These are phyloP conservation scores for Entomortierella beljakovae DNA, from an alignment of 192 early-diverging fungal genomes.

Conservation along the genomic window DNA sequence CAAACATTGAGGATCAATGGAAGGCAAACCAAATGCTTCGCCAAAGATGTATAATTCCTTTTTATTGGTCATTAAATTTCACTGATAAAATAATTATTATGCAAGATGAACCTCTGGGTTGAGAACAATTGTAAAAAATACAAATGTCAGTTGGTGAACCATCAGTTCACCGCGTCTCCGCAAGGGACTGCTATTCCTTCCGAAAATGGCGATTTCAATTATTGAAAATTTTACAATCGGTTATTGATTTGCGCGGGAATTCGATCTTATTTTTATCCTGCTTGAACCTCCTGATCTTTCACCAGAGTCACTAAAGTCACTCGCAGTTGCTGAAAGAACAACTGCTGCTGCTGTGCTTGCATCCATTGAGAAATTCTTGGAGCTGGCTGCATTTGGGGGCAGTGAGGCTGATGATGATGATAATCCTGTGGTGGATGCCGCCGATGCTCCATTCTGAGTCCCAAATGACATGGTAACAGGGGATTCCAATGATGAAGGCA, in stretches of 20 bases:
- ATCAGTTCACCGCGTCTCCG: constrained; percentile 17
- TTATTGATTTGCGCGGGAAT: not conserved
- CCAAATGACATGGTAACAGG: not conserved
- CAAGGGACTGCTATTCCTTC: not conserved
- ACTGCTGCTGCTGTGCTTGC: constrained; percentile 1
- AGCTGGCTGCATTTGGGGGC: not conserved
- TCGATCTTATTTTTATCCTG: not conserved
- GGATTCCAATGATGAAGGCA: not conserved
- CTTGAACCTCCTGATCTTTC: constrained; percentile 3
- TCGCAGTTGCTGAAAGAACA: not conserved
- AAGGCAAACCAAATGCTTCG: constrained; percentile 66
- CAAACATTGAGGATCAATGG: constrained; percentile 81
- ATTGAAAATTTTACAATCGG: not conserved
- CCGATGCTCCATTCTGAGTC: not conserved
- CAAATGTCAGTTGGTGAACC: no score
- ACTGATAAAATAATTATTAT: not conserved
- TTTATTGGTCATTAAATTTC: constrained; percentile 9
- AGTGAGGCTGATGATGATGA: not conserved
- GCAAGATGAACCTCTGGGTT: not conserved
- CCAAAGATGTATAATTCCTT: constrained; percentile 80
- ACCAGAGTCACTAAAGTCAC: constrained; percentile 10
- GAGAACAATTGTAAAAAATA: no score
- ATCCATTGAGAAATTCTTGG: not conserved
- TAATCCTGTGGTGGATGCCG: not conserved
- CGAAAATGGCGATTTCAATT: not conserved